Evolutionary conservation across 2,329 filamentous ascomycete genomes (phyloP), one percentile per base, ranked within the genome.

Genomic region (Pyricularia sp.): DNA sequence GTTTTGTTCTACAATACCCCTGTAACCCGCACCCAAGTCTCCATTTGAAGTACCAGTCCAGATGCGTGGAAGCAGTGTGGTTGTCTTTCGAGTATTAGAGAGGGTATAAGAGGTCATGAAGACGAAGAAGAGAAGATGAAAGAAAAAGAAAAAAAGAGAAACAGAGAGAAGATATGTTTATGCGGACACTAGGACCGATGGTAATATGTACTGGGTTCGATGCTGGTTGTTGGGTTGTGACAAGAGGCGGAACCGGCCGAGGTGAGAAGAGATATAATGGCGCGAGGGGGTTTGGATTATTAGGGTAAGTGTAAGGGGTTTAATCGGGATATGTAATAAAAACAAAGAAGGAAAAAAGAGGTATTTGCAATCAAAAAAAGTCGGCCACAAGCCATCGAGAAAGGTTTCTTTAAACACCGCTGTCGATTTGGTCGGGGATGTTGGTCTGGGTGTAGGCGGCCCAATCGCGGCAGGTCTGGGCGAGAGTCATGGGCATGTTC

Each of bases 401-500:
- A n/a, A n/a, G 2, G 1, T 2, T 28, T 26, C 23, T 66, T 77
- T 72, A 85, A 68, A 84, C 73, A 3, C 86, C 85, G 70, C 84
- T 86, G 72, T 88, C 84, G 70, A 86, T 85, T 74, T 85, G 83
- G 14, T 81, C 78, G 1, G 82, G 81, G 6, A 83, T 77, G 71
- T 84, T 80, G 1, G 76, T 76, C 20, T 76, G 73, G 4, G 84
- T 85, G 79, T 81, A 88, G 7, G 73, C 72, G 10, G 76, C 78
- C 86, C 86, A 87, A 69, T 85, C 79, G 36, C 78, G 74, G 71
- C 84, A 87, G n/a, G 84, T 86, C 74, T 88, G 79, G 36, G 79
- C 78, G 70, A 86, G 81, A 6, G 81, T 78, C 42, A 75, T 75
- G 0, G 86, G 85, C 30, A 88, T 79, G 23, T 72, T 71, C 72